Evolutionary conservation across 2,329 filamentous ascomycete species (phyloP), one percentile per base, ranked within the genome.

Genomic region (Aureobasidium pullulans): DNA sequence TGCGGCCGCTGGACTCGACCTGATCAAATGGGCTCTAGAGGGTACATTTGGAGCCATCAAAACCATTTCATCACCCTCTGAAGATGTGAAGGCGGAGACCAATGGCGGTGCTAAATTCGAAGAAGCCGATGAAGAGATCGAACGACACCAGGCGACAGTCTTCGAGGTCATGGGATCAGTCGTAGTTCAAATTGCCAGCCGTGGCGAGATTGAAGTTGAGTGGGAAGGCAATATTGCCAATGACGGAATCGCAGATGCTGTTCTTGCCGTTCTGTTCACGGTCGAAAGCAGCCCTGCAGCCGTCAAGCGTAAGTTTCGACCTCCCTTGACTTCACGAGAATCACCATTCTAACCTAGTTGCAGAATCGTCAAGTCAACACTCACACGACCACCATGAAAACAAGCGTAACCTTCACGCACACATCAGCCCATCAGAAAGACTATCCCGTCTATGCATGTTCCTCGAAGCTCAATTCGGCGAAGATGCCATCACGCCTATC

Each of bases 181-280:
- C n/a, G 83, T 86, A 19, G 91, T 94, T 73, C 82, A 82, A 63
- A 66, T 69, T 60, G 66, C 65, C 39, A 52, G 61, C 3, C 82
- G 79, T 62, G 89, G 92, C 59, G 87, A 94, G 69, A 83, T 96
- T 6, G 91, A 95, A 71, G 79, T 97, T 2, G 91, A 96, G 74
- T 99, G 94, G 94, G 93, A 97, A 72, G 94, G 92, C 60, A 99
- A 97, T 71, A 89, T 96, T 77, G 86, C 96, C 69, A 99, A 97
- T 72, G 94, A 99, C 69, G 90, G 91, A 62, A 95, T 99, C 68
- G 94, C 94, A n/a, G 94, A 99, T 73, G 91, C 94, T 15, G 88
- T 97, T 58, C 90, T 97, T 80, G 91, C 91, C 0, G 90, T 96
- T 2, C 81, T 99, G 10, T 85, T 96, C 66, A 92, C 89, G 0